A percentile compares a stretch with the other conserved stretches of the same genome.
phyloP scores from a whole-genome alignment of 148 eudicot species.

The Nepenthes gracilis region DNA sequence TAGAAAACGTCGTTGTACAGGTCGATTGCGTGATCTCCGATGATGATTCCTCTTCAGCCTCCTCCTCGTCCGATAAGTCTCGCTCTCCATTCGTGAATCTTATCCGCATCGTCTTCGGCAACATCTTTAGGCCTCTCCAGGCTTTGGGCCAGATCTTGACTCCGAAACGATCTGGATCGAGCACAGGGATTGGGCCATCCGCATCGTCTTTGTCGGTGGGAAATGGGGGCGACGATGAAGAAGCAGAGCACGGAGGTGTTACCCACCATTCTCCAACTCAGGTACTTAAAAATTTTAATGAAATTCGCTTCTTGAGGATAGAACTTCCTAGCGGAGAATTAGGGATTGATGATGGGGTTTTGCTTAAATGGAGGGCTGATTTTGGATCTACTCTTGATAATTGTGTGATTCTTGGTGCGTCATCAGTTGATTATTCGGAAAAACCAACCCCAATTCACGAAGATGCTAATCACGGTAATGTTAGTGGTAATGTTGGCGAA shows the following conservation, averaged over 20 bases:
- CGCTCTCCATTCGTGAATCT: constrained; percentile 22
- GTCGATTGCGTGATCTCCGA: constrained; percentile 61
- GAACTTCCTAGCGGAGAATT: constrained; percentile 51
- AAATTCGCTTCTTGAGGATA: constrained; percentile 28
- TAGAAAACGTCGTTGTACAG: constrained; percentile 37
- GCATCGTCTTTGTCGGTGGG: constrained; percentile 7
- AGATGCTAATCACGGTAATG: background rate
- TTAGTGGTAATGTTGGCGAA: constrained; percentile 5
- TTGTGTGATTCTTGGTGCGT: constrained; percentile 53
- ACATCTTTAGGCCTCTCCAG: constrained; percentile 31
- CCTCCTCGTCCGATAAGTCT: constrained; percentile 21
- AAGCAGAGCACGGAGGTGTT: constrained; percentile 18
- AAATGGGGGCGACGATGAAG: constrained; percentile 13
- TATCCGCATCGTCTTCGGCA: constrained; percentile 19
- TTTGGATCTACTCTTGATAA: constrained; percentile 50
- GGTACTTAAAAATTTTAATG: constrained; percentile 43
- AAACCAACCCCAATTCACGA: constrained; percentile 1
- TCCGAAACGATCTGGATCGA: constrained; percentile 12
- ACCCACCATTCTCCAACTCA: constrained; percentile 61
- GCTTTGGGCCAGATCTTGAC: constrained; percentile 24
- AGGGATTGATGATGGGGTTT: constrained; percentile 42
- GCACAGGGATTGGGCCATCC: background rate
- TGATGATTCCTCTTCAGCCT: constrained; percentile 24
- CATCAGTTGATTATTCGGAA: constrained; percentile 21
- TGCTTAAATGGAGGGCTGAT: constrained; percentile 53